Base-by-base conservation (phyloP, 768 basidiomycete genomes). In the Russula virescens region DNA sequence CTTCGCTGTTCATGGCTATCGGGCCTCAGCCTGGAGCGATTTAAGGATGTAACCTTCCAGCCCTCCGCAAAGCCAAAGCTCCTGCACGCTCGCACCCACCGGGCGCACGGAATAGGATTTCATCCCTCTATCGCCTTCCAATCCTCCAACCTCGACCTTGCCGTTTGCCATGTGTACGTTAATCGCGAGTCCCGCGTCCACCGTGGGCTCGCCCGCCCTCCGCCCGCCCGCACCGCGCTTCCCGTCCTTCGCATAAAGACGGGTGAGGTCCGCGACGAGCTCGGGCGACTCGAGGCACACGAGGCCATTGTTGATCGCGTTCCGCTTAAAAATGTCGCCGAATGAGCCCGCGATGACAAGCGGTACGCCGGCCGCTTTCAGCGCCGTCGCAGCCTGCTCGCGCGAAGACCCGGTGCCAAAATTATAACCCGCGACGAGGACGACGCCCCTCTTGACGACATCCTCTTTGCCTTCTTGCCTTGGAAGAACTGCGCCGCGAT, bases 291-390 rank as follows among this genome's bases (percentile, higher is more conserved):
- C 96, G 49, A 98, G 75, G 71, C 97, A 97, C 55, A 99, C 91
- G 7, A 99, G 80, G 11, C 94, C 96, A 72, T 99, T 98, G 77
- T 99, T 99, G 77, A 98, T 98, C 19, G 94, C 90, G 74, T 99
- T 99, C 35, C 97, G 86, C 79, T 98, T 98, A 82, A 97, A 99
- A 70, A 98, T 98, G 73, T 99, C 97, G 11, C 97, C 96, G 68
- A 99, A 99, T 34, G 94, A 97, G 38, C 95, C 97, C n/a, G 94
- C 94, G 61, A 99, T 82, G 59, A 99, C 94, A 54, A 97, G 78
- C 5, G 94, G 93, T 5, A 99, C 77, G 18, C 97, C 96, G 0
- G 96, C 91, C 8, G 94, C 84, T 72, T 94, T 94, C 66, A 99
- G 86, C 1, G 97, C 96, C 0, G 97, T 99, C 18, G 97, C 97